These are phyloP conservation scores for Taphrina populina DNA, from an alignment of 1,139 yeast species.

Conservation along the genomic window DNA sequence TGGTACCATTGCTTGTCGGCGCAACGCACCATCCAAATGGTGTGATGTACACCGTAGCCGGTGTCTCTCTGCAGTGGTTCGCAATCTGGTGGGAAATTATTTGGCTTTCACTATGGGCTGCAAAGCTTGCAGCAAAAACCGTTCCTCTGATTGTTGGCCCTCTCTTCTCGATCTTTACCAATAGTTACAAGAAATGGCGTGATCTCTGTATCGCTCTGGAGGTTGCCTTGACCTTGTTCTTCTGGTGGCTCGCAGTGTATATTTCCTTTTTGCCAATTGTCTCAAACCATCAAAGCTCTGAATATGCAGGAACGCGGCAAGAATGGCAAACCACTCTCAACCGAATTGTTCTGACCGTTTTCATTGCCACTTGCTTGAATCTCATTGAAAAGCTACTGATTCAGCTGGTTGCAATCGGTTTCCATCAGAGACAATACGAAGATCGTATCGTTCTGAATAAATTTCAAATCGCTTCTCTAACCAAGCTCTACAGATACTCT, in stretches of 20 bases:
- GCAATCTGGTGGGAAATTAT: constrained; percentile 36
- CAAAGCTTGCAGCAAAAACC: constrained; percentile 32
- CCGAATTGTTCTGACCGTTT: constrained; percentile 47
- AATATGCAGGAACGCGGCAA: constrained; percentile 39
- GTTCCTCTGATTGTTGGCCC: constrained; percentile 33
- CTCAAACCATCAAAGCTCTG: constrained; percentile 25
- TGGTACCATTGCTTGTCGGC: constrained; percentile 34
- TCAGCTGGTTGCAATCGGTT: constrained; percentile 49
- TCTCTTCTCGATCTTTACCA: constrained; percentile 30
- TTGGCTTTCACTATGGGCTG: constrained; percentile 36
- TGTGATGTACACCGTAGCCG: constrained; percentile 24
- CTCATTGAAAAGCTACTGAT: constrained; percentile 47
- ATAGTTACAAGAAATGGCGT: constrained; percentile 34
- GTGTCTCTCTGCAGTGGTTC: constrained; percentile 35
- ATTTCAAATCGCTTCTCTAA: constrained; percentile 44
- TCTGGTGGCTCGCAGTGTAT: constrained; percentile 34
- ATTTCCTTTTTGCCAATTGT: constrained; percentile 35
- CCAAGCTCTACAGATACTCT: constrained; percentile 45
- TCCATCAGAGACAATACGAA: constrained; percentile 49
- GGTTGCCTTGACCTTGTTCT: constrained; percentile 30
- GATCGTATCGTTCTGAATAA: constrained; percentile 47
- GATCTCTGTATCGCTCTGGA: constrained; percentile 33
- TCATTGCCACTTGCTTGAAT: constrained; percentile 47
- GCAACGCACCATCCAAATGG: constrained; percentile 16
- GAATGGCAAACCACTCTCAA: constrained; percentile 47